Base-by-base conservation (phyloP, 306 rosid species). In the Inga leiocalycina region DNA sequence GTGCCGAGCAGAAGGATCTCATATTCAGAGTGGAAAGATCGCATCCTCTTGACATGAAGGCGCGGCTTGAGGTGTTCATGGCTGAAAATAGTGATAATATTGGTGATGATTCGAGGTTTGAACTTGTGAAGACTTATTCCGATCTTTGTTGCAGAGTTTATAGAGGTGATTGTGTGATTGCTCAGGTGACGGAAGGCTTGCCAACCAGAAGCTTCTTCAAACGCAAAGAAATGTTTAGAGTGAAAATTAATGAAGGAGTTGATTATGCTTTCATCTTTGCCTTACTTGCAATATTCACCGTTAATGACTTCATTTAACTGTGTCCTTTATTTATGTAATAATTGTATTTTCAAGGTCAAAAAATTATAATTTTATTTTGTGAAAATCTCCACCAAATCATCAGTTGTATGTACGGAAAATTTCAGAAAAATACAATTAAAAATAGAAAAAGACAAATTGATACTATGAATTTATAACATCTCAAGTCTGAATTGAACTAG, bases 1-100 rank as follows among this genome's bases (percentile, higher is more conserved):
- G 79, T 56, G 27, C 54, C 14, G 82, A 80, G 2, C 35, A 70
- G 52, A 76, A 85, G 54, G 79, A 81, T 81, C 10, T 80, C 14
- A 71, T 85, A 3, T 85, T 85, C 48, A 43, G 12, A 32, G 79
- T 39, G 15, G 0, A 52, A 75, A 54, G 68, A 56, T 75, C 49
- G 10, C 79, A 75, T 69, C 79, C 79, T 56, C 79, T 75, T 37
- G 79, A 75, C 56, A 56, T 75, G 51, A 56, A 75, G 62, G 8
- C 68, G 6, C 49, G 52, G 0, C 67, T 75, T 56, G 79, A 75
- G 22, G 79, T 39, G n/a, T 75, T 35, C 68, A 12, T 75, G 68
- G 13, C 5, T 7, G 20, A 45, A 10, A 8, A n/a, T 57, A 9
- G 30, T 27, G 30, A 27, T 27, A 27, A 27, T 27, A 27, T 8